A percentile compares a stretch with the other conserved stretches of the same genome.
These are phyloP conservation scores for Fusarium ramigenum DNA, from an alignment of 2,329 filamentous ascomycete genomes.

Conservation along the genomic window DNA sequence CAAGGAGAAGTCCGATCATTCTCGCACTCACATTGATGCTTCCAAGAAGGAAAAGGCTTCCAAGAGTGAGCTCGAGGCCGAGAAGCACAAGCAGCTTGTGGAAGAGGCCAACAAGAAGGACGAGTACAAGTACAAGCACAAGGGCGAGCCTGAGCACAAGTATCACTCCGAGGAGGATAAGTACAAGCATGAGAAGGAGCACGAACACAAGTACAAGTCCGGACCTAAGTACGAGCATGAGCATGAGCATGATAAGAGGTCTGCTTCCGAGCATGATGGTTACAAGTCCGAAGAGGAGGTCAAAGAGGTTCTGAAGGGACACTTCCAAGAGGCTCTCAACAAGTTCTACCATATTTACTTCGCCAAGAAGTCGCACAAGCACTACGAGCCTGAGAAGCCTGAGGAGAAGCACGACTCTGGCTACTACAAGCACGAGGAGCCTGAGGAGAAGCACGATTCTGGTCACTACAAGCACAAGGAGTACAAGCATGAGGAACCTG, in stretches of 20 bases:
- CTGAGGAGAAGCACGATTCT: neutral
- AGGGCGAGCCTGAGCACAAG: neutral
- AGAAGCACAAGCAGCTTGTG: neutral
- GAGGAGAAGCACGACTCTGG: neutral
- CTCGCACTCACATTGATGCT: neutral
- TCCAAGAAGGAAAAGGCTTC: neutral
- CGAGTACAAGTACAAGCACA: constrained; percentile 3
- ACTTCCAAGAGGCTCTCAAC: constrained; percentile 2
- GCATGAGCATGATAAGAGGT: constrained; percentile 1
- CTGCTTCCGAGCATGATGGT: neutral
- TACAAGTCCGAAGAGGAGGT: neutral
- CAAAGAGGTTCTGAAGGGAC: neutral
- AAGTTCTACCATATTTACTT: neutral
- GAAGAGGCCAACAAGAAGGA: neutral
- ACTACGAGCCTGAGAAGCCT: neutral
- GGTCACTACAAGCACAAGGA: neutral
- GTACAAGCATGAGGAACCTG: neutral
- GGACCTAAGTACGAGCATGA: neutral
- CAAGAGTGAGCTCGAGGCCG: neutral
- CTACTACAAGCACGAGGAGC: neutral
- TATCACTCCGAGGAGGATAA: neutral
- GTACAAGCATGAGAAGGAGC: neutral
- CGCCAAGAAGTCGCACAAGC: neutral
- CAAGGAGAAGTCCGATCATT: neutral
- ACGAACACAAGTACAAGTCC: neutral